Conservation (phyloP, 257 asterid species). For the Solanum neorickii region DNA sequence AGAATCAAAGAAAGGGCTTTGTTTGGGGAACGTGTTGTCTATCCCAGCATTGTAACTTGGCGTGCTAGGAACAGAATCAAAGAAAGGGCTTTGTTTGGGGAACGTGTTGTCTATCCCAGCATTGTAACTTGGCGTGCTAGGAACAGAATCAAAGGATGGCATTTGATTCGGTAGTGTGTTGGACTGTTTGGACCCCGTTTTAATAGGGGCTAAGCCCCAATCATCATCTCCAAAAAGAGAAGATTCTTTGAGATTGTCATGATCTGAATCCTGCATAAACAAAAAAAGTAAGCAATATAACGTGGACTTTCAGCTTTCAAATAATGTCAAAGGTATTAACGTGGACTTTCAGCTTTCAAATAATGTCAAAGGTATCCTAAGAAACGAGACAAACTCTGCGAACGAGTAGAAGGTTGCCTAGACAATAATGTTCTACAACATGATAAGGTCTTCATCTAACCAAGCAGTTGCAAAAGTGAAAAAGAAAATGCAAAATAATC, state of each 20-base stretch:
- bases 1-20: slow-evolving; percentile 52
- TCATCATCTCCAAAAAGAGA: slow-evolving; percentile 52
- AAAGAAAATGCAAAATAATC: background rate
- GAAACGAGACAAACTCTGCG: background rate
- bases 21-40: slow-evolving; percentile 17
- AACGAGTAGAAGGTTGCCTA: background rate
- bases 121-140: slow-evolving; percentile 59
- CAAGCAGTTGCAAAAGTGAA: background rate
- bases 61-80: slow-evolving; percentile 82
- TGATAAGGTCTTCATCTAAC: background rate
- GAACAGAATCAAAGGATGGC: slow-evolving; percentile 66
- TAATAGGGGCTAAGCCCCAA: slow-evolving; percentile 81
- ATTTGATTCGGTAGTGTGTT: slow-evolving; percentile 23
- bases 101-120: slow-evolving; percentile 19
- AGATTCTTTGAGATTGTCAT: slow-evolving; percentile 30
- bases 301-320: background rate
- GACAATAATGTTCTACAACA: background rate
- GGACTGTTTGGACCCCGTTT: slow-evolving; percentile 26
- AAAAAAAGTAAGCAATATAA: background rate
- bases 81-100: slow-evolving; percentile 23
- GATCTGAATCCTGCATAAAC: slow-evolving; percentile 38
- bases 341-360: background rate
- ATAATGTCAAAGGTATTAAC: background rate
- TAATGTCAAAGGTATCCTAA: background rate
- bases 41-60: slow-evolving; percentile 33